Base-by-base conservation (phyloP, 805 yeast species). In the Clavispora asparagi region DNA sequence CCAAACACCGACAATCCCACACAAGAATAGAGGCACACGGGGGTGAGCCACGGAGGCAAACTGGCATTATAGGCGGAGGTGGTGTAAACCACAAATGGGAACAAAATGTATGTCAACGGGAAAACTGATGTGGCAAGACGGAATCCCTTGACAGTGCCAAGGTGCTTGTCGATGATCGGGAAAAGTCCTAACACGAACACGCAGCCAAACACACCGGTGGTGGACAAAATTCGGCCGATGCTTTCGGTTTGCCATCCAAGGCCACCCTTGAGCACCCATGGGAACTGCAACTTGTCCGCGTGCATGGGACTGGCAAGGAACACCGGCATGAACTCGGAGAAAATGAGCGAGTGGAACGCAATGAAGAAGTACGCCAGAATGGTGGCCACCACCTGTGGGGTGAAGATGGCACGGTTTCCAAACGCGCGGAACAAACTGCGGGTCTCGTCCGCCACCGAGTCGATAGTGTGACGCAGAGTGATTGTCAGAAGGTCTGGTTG, bases 291-390 rank as follows among this genome's bases (percentile, higher is more conserved):
- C 12, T 52, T 43, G 7, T 61, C 60, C 2, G 47, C 47, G 17
- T 51, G 45, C 14, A 59, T 52, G 10, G 57, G 51, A 6, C 65
- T 60, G 2, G 83, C 80, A 13, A 81, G 63, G 45, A 74, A 74
- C 3, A 81, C 73, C 0, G 86, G 85, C 38, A 81, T 55, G 44
- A 81, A 76, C 57, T 80, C 84, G 30, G 74, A 71, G 56, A 65
- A 77, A 5, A 77, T 79, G 13, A 76, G 63, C 11, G 65, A 57
- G 56, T 77, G 82, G 41, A 78, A 67, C n/a, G 79, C 65, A 52
- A 73, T 57, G 23, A 70, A 56, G 43, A 77, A 71, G 55, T 73
- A 58, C 60, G 73, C 47, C 59, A 59, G 23, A 43, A 69, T 63
- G 8, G 67, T 56, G 40, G 59, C 59, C 5, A 65, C 42, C 14